Evolutionary conservation across 176 grass and related monocot genomes (phyloP).

Genomic region (Zea luxurians): DNA sequence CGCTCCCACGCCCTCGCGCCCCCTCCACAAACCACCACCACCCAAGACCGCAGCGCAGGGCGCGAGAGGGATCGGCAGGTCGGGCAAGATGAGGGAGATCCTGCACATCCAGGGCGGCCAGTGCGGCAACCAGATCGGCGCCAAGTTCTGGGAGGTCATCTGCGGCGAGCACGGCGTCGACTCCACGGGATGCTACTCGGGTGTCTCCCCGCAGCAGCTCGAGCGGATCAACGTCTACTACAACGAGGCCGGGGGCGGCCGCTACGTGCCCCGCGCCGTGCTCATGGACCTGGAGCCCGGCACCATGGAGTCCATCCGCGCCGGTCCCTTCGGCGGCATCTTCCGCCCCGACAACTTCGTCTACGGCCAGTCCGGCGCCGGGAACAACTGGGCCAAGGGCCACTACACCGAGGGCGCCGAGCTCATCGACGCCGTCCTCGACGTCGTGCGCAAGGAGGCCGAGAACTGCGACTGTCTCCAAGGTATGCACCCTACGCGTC

Average conservation of each 20-base stretch:
- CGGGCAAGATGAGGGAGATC: constrained; percentile 81
- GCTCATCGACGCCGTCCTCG: constrained; percentile 75
- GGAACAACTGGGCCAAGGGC: constrained; percentile 83
- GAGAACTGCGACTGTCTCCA: constrained; percentile 82
- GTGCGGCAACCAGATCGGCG: constrained; percentile 96
- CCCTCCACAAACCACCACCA: neutral
- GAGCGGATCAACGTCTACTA: constrained; percentile 88
- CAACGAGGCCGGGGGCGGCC: constrained; percentile 62
- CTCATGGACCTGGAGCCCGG: constrained; percentile 81
- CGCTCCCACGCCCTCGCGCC: neutral
- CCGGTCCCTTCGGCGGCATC: constrained; percentile 63
- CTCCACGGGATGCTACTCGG: constrained; percentile 56
- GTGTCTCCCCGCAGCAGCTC: constrained; percentile 48
- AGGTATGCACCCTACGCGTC: constrained; percentile 33
- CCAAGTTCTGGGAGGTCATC: constrained; percentile 99
- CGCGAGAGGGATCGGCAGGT: neutral
- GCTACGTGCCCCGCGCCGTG: constrained; percentile 69
- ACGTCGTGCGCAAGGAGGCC: constrained; percentile 82
- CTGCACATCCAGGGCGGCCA: constrained; percentile 87
- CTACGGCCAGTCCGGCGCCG: constrained; percentile 77
- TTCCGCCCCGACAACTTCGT: constrained; percentile 88
- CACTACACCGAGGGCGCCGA: constrained; percentile 90
- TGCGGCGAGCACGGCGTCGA: constrained; percentile 89
- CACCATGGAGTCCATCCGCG: constrained; percentile 77
- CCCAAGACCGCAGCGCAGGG: neutral